Evolutionary conservation across 192 early-diverging fungal genomes (phyloP), one percentile per base, ranked within the genome.

Genomic region (Mortierella antarctica): DNA sequence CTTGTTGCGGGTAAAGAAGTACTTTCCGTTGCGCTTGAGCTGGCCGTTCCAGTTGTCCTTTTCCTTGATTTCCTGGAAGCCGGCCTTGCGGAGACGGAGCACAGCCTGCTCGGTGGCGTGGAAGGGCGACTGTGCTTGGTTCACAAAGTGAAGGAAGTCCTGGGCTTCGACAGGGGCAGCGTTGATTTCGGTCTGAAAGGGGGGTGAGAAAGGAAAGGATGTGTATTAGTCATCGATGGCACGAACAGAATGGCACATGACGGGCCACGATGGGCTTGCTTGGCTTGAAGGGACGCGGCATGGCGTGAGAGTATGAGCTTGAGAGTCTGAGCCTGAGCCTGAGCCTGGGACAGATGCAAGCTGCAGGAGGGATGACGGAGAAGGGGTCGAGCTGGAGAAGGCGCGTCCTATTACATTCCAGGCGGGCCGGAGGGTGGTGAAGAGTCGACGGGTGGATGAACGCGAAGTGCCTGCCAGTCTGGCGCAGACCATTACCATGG

Each of bases 1-100:
- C 50, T 88, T 89, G 86, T 99, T 99, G 70, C 98, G 91, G 21
- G 97, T 99, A 77, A 98, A 99, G 69, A 93, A 99, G 89, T 99
- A 99, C 58, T 94, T 93, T 55, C 97, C 96, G 71, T 90, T 91
- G 48, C 86, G 89, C 77, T 90, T 84, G 62, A 98, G 76, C 18
- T 77, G 82, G 49, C 88, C 89, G 17, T 73, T 71, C 96, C 96
- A 98, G 83, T 82, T 89, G 67, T 95, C 92, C 73, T 91, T 91
- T 77, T 99, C 98, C 72, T 91, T 91, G 73, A 99, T 89, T 87
- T 96, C 94, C 52, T 87, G 77, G 83, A 95, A 99, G 0, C 96
- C 93, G 42, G 92, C 92, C 53, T 89, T 86, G 45, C 85, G 69
- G 23, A 99, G 91, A 54, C 89, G 88, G 62, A 82, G 75, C 57